phyloP scores from a whole-genome alignment of 1,139 yeast genomes.

The Oligophagozyma castellii region DNA sequence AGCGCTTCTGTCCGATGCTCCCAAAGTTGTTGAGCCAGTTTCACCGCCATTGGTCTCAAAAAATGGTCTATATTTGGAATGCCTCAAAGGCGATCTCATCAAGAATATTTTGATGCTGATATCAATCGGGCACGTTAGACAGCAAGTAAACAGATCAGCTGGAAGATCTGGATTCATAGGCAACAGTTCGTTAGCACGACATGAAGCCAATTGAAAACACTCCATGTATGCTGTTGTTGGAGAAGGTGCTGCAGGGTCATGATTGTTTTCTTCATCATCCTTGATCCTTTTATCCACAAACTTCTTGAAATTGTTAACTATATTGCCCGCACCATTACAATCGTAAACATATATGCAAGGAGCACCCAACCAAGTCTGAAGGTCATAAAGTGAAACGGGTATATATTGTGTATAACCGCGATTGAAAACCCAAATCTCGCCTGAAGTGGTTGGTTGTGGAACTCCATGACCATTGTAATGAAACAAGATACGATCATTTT shows the following conservation, averaged over 20 bases:
- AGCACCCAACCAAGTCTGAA: conserved; percentile 96
- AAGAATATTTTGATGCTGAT: conserved; percentile 88
- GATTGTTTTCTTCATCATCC: conserved; percentile 68
- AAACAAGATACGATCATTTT: conserved; percentile 79
- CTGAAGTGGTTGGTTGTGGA: conserved; percentile 91
- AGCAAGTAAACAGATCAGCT: conserved; percentile 90
- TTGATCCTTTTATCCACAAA: conserved; percentile 85
- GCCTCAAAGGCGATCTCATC: conserved; percentile 62
- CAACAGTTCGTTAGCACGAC: conserved; percentile 69
- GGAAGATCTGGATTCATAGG: conserved; percentile 95
- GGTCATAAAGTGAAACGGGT: conserved; percentile 83
- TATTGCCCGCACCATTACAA: conserved; percentile 90
- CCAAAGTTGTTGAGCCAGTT: conserved; percentile 10
- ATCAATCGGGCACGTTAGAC: conserved; percentile 91
- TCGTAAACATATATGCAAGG: conserved; percentile 94
- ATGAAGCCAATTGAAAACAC: conserved; percentile 89
- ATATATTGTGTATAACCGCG: conserved; percentile 94
- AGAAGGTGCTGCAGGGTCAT: conserved; percentile 49
- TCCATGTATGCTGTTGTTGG: conserved; percentile 51
- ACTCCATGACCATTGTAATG: conserved; percentile 99
- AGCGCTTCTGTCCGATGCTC: conserved; percentile 24
- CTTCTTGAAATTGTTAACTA: conserved; percentile 76
- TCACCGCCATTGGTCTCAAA: conserved; percentile 21
- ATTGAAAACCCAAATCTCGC: conserved; percentile 99
- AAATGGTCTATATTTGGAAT: conserved; percentile 44